These are phyloP conservation scores for Pythium volutum DNA, from an alignment of 352 stramenopile species.

Conservation along the genomic window DNA sequence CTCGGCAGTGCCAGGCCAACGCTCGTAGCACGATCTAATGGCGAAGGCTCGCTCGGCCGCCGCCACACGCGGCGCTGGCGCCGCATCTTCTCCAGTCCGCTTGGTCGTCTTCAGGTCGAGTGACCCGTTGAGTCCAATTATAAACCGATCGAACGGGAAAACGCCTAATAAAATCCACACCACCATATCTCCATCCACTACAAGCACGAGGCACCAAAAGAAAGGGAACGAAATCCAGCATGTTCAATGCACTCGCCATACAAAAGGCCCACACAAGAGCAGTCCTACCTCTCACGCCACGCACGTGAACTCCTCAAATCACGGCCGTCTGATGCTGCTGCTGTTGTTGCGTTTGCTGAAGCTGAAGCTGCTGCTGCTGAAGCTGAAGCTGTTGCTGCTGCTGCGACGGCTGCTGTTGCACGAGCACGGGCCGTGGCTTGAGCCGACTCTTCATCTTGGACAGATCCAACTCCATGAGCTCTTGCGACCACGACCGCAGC, in stretches of 20 bases:
- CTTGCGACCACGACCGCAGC: conserved; percentile 63
- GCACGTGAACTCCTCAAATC: conserved; percentile 12
- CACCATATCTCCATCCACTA: neutral
- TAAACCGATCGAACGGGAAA: neutral
- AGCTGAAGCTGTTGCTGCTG: conserved; percentile 14
- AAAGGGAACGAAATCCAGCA: conserved; percentile 1
- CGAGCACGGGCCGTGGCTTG: conserved; percentile 27
- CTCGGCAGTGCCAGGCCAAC: conserved; percentile 38
- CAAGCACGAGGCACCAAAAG: neutral
- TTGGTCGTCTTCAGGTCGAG: neutral
- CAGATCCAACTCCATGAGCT: conserved; percentile 65
- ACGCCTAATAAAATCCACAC: neutral
- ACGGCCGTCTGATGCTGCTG: conserved; percentile 33
- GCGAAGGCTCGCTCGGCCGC: conserved; percentile 6
- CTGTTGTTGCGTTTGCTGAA: conserved; percentile 11
- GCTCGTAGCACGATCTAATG: conserved; percentile 22
- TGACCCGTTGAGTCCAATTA: too few species aligned
- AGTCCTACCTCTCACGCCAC: too few species aligned
- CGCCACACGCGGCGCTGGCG: conserved; percentile 18
- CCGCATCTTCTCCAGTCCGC: conserved; percentile 1
- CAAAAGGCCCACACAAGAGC: too few species aligned
- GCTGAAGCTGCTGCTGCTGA: conserved; percentile 8
- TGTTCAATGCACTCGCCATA: too few species aligned
- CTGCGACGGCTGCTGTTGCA: conserved; percentile 1
- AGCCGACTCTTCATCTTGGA: conserved; percentile 68